These are phyloP conservation scores for Lupinus albus DNA, from an alignment of 306 rosid genomes.

Conservation along the genomic window DNA sequence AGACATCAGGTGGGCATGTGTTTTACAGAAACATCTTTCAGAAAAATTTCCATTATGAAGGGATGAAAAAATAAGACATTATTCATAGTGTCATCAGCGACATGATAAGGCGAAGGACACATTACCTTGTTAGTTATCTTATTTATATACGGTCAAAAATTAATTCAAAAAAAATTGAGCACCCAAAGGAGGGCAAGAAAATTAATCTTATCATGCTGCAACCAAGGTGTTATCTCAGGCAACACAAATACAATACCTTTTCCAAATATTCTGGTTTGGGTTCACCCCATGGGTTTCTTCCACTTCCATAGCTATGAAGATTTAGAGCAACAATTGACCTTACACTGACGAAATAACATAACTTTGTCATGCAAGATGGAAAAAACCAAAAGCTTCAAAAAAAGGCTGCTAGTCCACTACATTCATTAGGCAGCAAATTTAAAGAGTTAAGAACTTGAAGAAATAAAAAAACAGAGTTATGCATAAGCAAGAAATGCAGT, in stretches of 20 bases:
- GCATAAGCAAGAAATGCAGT: conserved; percentile 26
- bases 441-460: conserved; percentile 24
- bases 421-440: conserved; percentile 11
- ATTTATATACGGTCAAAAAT: not conserved
- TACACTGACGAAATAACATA: conserved; percentile 62
- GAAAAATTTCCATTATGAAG: not conserved
- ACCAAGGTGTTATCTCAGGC: conserved; percentile 9
- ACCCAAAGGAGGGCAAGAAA: not conserved
- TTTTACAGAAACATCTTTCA: not conserved
- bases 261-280: conserved; percentile 84
- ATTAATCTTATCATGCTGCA: conserved; percentile 10
- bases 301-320: conserved; percentile 96
- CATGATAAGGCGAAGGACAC: not conserved
- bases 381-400: conserved; percentile 27
- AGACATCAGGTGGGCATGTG: not conserved
- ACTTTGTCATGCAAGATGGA: conserved; percentile 31
- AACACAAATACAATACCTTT: conserved; percentile 60
- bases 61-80: not conserved
- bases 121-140: not conserved
- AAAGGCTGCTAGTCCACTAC: conserved; percentile 19
- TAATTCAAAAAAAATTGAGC: not conserved
- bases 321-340: conserved; percentile 91
- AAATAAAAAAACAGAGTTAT: conserved; percentile 6
- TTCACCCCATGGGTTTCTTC: conserved; percentile 98
- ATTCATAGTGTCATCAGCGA: not conserved